Conservation (phyloP, 192 early-diverging fungal species). For the Backusella sp. region DNA sequence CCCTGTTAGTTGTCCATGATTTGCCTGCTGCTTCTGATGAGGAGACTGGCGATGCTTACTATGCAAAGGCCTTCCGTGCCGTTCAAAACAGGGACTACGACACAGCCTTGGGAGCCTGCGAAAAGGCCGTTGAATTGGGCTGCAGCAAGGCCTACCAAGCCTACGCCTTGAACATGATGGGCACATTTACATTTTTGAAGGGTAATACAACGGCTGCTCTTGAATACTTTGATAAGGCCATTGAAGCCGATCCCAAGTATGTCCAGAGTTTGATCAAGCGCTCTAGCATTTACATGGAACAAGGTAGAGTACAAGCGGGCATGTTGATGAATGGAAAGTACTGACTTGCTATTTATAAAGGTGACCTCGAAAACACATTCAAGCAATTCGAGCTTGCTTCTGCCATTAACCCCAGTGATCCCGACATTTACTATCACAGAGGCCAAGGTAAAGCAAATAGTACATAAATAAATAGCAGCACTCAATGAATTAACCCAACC, state of each 20-base stretch:
- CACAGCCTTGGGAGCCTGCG: slow-evolving; percentile 57
- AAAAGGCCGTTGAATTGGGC: slow-evolving; percentile 62
- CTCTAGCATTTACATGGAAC: slow-evolving; percentile 88
- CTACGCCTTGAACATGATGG: slow-evolving; percentile 79
- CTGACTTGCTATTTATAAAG: neutral
- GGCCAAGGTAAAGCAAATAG: slow-evolving; percentile 32
- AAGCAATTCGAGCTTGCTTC: slow-evolving; percentile 70
- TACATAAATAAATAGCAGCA: neutral
- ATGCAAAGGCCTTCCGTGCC: slow-evolving; percentile 51
- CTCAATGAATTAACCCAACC: neutral
- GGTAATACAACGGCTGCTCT: slow-evolving; percentile 77
- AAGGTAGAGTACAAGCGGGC: slow-evolving; percentile 34
- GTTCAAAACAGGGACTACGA: slow-evolving; percentile 55
- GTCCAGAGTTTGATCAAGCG: slow-evolving; percentile 87
- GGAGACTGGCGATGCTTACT: slow-evolving; percentile 48
- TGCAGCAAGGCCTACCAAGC: slow-evolving; percentile 47
- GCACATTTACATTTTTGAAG: slow-evolving; percentile 86
- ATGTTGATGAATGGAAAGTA: neutral
- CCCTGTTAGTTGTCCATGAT: slow-evolving; percentile 9
- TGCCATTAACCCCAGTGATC: slow-evolving; percentile 64
- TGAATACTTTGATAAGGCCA: slow-evolving; percentile 72
- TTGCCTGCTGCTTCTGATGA: slow-evolving; percentile 15
- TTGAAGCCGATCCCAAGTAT: slow-evolving; percentile 74
- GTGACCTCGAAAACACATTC: slow-evolving; percentile 46
- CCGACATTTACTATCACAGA: slow-evolving; percentile 90